Percentiles rank a stretch among this genome's conserved stretches.
Conservation (phyloP, 164 flowering plant species). For the Vitis cinerea region DNA sequence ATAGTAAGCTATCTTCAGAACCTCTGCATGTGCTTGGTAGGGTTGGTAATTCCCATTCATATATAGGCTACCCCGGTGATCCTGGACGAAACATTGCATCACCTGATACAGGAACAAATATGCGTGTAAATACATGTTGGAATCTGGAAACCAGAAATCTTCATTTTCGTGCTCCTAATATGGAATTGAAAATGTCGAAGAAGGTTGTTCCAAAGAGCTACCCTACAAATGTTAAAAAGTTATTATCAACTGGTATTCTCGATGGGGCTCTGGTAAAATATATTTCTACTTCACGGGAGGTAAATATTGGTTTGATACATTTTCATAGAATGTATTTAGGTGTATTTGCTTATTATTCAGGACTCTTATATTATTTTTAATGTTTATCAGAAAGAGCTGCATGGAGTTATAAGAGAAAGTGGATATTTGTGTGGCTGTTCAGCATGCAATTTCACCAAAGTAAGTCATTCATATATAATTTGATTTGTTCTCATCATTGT, state of each 20-base stretch:
- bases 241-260: conserved; percentile 59
- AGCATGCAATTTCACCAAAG: conserved; percentile 51
- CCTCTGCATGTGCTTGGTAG: conserved; percentile 3
- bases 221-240: conserved; percentile 61
- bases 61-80: background rate
- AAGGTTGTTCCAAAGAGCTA: conserved; percentile 36
- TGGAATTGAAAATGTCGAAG: conserved; percentile 44
- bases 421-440: conserved; percentile 69
- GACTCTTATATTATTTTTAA: conserved; percentile 3
- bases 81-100: conserved; percentile 7
- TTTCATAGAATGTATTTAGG: background rate
- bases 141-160: conserved; percentile 6
- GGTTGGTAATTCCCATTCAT: conserved; percentile 2
- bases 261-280: conserved; percentile 78
- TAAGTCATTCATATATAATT: conserved; percentile 19
- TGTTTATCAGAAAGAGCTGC: conserved; percentile 44
- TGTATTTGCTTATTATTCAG: background rate
- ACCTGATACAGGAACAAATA: conserved; percentile 7
- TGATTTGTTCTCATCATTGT: background rate
- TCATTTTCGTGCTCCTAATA: conserved; percentile 9
- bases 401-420: conserved; percentile 45
- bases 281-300: conserved; percentile 36
- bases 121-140: conserved; percentile 2
- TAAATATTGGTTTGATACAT: conserved; percentile 16
- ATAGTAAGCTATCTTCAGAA: conserved; percentile 2